A percentile compares a stretch with the other conserved stretches of the same genome.
Evolutionary conservation across 352 stramenopile species (phyloP).

Genomic region (Albugo laibachii): DNA sequence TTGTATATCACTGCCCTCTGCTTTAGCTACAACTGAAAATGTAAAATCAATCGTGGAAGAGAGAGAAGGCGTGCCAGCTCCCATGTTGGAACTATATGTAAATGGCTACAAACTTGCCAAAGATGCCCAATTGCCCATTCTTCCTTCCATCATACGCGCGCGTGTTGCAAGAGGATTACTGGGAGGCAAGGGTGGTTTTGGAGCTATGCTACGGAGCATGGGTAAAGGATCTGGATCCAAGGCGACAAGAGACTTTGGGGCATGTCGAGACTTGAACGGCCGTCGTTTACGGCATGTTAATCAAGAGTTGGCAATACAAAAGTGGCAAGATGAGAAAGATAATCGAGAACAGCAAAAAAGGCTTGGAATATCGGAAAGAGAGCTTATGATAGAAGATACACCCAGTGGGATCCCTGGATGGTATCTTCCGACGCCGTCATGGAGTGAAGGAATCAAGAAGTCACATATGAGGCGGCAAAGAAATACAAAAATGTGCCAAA

Average conservation of each 20-base stretch:
- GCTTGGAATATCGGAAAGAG: conserved; percentile 27
- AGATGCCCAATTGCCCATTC: conserved; percentile 16
- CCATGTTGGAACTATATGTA: conserved; percentile 36
- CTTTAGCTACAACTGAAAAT: conserved; percentile 14
- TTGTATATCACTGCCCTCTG: conserved; percentile 33
- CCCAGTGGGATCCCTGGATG: conserved; percentile 65
- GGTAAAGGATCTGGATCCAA: conserved; percentile 53
- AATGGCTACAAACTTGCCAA: conserved; percentile 26
- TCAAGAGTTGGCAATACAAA: conserved; percentile 67
- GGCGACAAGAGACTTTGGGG: conserved; percentile 54
- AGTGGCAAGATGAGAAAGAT: conserved; percentile 47
- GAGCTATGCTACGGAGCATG: conserved; percentile 63
- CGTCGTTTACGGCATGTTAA: conserved; percentile 70
- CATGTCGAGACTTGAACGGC: conserved; percentile 60
- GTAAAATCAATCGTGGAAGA: conserved; percentile 23
- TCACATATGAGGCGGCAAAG: conserved; percentile 72
- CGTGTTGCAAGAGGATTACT: conserved; percentile 38
- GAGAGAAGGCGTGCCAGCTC: conserved; percentile 19
- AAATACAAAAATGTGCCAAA: conserved; percentile 55
- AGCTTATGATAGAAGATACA: conserved; percentile 64
- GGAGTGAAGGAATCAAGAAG: conserved; percentile 63
- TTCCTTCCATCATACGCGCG: conserved; percentile 37
- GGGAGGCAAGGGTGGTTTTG: conserved; percentile 69
- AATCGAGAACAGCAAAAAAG: conserved; percentile 23
- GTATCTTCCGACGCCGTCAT: conserved; percentile 67